Base-by-base conservation (phyloP, 352 stramenopile species). In the Phytopythium aichiense region DNA sequence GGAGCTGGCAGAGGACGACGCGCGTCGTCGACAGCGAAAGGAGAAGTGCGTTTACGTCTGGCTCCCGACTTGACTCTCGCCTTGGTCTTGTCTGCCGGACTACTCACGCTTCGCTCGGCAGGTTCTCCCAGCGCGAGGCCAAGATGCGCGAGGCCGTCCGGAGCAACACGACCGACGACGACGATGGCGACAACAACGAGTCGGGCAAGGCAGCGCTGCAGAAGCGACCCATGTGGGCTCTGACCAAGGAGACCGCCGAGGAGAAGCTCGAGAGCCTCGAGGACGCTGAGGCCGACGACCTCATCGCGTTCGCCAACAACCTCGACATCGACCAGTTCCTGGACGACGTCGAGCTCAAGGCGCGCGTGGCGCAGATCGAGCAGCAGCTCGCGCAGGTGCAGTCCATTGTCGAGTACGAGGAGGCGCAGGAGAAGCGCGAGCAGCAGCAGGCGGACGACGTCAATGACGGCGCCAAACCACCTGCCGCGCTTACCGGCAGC, bases 291-390 rank as follows among this genome's bases (percentile, higher is more conserved):
- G 91, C 89, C 50, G 88, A 97, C 58, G 85, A 98, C 37, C 76
- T 99, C 35, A 85, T 99, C 18, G 81, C 92, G 25, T 99, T 98
- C 74, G 93, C 90, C 31, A 91, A 97, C 60, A 89, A 92, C 48
- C 73, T 98, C 11, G 87, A 98, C 65, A 93, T 97, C 55, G 94
- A 98, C 69, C 85, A 96, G 76, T 98, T 98, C 76, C 93, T 97
- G 72, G 81, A 96, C 69, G 94, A 98, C 56, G 75, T 94, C 20
- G 84, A 95, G 68, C 74, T 93, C 65, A 95, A 94, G 54, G 84
- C 82, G 6, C 78, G 80, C 22, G 77, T 95, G 13, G 76, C 73
- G 33, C 85, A 94, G 61, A 79, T 99, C 18, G 91, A 97, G 69
- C 81, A 97, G 64, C 84, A 97, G 49, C 80, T 98, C 52, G 76